phyloP scores from a whole-genome alignment of 2,329 filamentous ascomycete species.

The Calonectria ilicicola region DNA sequence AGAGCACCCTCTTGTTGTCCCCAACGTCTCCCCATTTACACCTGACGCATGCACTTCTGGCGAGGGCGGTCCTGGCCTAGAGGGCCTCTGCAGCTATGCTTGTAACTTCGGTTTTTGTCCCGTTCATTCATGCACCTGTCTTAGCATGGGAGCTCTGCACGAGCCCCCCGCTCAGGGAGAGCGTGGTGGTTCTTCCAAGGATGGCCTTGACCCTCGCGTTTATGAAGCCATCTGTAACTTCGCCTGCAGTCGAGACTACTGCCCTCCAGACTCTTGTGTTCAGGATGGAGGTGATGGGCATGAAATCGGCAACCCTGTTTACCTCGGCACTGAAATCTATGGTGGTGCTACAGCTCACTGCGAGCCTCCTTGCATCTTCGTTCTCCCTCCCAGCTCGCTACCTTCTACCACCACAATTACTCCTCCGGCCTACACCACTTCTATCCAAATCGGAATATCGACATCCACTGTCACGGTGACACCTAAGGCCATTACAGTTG shows the following conservation, averaged over 20 bases:
- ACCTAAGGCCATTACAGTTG: not conserved
- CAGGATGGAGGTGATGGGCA: not conserved
- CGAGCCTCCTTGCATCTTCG: slow-evolving; percentile 1
- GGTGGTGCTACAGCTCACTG: not conserved
- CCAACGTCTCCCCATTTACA: slow-evolving; percentile 5
- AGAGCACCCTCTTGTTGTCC: not conserved
- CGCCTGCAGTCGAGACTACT: slow-evolving; percentile 5
- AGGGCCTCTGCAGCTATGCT: not conserved
- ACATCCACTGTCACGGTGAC: not conserved
- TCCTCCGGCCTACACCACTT: not conserved
- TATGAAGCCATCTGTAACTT: slow-evolving; percentile 11
- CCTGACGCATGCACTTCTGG: slow-evolving; percentile 7
- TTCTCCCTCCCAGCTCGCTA: slow-evolving; percentile 3
- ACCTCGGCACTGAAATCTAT: not conserved
- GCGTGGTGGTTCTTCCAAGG: not conserved
- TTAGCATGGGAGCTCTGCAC: not conserved
- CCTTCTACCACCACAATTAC: slow-evolving; percentile 7
- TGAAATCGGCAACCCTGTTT: not conserved
- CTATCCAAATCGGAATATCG: not conserved
- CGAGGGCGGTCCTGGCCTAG: not conserved
- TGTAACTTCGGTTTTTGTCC: slow-evolving; percentile 11
- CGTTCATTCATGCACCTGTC: not conserved
- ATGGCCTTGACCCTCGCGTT: not conserved
- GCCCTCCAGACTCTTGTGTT: slow-evolving; percentile 5
- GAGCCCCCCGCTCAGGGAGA: not conserved